Base-by-base conservation (phyloP, 495 filamentous ascomycete species). In the Xylaria bambusicola region DNA sequence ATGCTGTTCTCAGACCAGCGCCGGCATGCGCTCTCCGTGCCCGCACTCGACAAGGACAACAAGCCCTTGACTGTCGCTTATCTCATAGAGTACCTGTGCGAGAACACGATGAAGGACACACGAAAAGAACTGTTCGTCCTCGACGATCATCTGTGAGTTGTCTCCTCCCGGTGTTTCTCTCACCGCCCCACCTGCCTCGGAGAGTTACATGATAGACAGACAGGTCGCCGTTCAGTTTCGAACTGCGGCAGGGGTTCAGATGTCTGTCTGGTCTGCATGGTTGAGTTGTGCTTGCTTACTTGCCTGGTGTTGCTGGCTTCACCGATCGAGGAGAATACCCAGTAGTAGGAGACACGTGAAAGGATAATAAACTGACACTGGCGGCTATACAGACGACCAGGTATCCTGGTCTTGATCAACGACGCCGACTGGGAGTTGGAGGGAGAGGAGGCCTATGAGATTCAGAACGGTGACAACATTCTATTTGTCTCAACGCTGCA, bases 371-470 rank as follows among this genome's bases (percentile, higher is more conserved):
- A 61, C 58, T 53, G 42, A 61, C 56, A 3, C 35, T 24, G 18
- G 17, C 35, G 36, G 13, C 26, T 44, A 31, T 23, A 47, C 64
- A 98, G 94, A 31, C 91, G 95, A 48, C 93, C 94, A 6, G 94
- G 94, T n/a, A 96, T 98, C 66, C 84, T 99, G 47, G 95, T 97
- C 15, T 78, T 99, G 57, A 93, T 99, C 72, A 99, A 99, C 71
- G 93, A 99, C 64, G 88, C 90, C 41, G 94, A 99, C 70, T 99
- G 94, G 94, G 93, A 97, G 75, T 84, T 99, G 13, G 95, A 98
- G 74, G 94, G 93, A 7, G 93, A 97, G 73, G 92, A 92, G 62
- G 81, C 80, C 56, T 98, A 97, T 71, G 86, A 91, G 68, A 77
- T 98, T 54, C 86, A 93, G 73, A 69, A 77, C 21, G 80, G 84